phyloP scores from a whole-genome alignment of 495 filamentous ascomycete genomes.

The Articulospora tetracladia region DNA sequence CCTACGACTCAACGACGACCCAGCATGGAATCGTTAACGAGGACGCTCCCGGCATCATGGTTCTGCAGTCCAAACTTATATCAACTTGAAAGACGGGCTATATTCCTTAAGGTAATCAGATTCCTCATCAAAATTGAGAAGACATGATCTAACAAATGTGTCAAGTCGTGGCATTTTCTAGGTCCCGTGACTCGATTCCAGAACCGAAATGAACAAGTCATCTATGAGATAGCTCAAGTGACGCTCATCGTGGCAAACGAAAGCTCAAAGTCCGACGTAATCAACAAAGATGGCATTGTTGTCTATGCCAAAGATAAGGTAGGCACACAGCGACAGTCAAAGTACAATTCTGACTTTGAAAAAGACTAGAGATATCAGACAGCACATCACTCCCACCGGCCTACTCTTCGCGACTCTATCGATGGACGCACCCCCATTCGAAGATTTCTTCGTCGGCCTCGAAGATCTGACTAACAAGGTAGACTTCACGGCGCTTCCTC shows the following conservation, averaged over 20 bases:
- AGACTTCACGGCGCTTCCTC: slow-evolving; percentile 53
- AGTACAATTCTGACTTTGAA: background rate
- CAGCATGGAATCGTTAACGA: slow-evolving; percentile 21
- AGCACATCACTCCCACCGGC: slow-evolving; percentile 49
- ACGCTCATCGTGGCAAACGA: slow-evolving; percentile 40
- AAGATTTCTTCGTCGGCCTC: slow-evolving; percentile 52
- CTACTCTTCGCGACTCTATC: slow-evolving; percentile 52
- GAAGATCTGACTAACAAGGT: slow-evolving; percentile 47
- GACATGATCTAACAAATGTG: slow-evolving; percentile 39
- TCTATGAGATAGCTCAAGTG: slow-evolving; percentile 54
- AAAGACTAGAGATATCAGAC: slow-evolving; percentile 14
- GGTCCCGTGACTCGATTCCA: slow-evolving; percentile 55
- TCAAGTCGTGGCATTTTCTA: slow-evolving; percentile 58
- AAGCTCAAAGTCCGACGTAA: slow-evolving; percentile 27
- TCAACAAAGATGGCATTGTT: slow-evolving; percentile 35
- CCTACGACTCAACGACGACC: background rate
- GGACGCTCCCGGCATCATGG: slow-evolving; percentile 40
- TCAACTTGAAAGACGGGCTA: slow-evolving; percentile 50
- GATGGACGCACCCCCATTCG: slow-evolving; percentile 45
- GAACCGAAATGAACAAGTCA: slow-evolving; percentile 37
- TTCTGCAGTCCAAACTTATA: slow-evolving; percentile 34
- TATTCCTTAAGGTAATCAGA: slow-evolving; percentile 56
- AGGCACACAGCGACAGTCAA: slow-evolving; percentile 27
- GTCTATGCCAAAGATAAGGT: slow-evolving; percentile 31
- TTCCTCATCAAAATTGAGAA: slow-evolving; percentile 40